These are phyloP conservation scores for Hyaloscypha hepaticicola DNA, from an alignment of 495 filamentous ascomycete genomes.

Conservation along the genomic window DNA sequence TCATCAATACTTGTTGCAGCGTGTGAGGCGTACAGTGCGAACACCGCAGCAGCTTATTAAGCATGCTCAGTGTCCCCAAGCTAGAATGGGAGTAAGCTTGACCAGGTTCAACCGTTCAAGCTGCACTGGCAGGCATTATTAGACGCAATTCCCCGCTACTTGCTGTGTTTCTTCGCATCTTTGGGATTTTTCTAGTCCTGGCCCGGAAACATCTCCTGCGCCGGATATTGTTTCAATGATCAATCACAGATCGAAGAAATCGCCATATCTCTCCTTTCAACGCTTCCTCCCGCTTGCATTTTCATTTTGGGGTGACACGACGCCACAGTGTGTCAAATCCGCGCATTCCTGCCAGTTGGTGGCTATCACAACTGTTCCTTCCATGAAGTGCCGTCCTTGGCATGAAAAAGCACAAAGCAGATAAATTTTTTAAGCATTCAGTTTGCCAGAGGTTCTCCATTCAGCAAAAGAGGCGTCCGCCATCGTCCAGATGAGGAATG, in stretches of 20 bases:
- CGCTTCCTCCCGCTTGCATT: background rate
- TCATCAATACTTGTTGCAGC: background rate
- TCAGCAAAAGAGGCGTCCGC: background rate
- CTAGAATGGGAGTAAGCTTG: background rate
- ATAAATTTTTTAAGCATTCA: background rate
- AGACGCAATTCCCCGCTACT: background rate
- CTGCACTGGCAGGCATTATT: slow-evolving; percentile 1
- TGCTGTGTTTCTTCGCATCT: slow-evolving; percentile 8
- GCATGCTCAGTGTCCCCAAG: background rate
- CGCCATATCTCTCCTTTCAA: background rate
- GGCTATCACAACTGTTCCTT: background rate
- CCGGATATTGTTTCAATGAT: slow-evolving; percentile 11
- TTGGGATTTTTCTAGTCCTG: slow-evolving; percentile 9
- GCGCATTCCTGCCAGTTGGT: background rate
- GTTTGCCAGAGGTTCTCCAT: background rate
- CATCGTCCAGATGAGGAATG: background rate
- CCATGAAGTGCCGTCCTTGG: background rate
- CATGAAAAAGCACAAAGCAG: background rate
- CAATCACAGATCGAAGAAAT: slow-evolving; percentile 7
- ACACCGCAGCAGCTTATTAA: background rate
- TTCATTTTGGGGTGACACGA: slow-evolving; percentile 5
- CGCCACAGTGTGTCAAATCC: slow-evolving; percentile 1
- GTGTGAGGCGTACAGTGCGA: background rate
- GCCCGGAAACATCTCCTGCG: slow-evolving; percentile 7
- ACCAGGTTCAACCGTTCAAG: slow-evolving; percentile 11